These are phyloP conservation scores for Melampsora americana DNA, from an alignment of 1,284 basidiomycete species.

Conservation along the genomic window DNA sequence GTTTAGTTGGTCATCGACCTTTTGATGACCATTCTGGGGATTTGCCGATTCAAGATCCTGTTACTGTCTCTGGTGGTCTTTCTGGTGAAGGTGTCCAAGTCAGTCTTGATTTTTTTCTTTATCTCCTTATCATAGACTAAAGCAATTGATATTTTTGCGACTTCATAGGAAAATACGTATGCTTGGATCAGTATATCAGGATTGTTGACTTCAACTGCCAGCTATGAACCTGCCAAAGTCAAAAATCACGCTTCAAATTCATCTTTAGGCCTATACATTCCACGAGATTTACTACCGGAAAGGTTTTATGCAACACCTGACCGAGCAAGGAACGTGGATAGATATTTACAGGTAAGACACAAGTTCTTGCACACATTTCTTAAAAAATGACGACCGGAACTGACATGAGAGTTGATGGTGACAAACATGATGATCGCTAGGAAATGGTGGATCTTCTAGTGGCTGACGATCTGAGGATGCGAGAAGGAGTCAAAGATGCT, in stretches of 20 bases:
- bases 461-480: slow-evolving; percentile 63
- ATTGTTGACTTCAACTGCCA: slow-evolving; percentile 37
- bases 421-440: slow-evolving; percentile 47
- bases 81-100: slow-evolving; percentile 40
- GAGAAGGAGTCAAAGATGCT: slow-evolving; percentile 74
- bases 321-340: slow-evolving; percentile 42
- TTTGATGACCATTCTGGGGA: slow-evolving; percentile 40
- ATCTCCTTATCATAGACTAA: not conserved
- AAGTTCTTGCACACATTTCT: too few species aligned
- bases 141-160: not conserved
- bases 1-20: slow-evolving; percentile 38
- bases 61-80: slow-evolving; percentile 12
- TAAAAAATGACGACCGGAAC: too few species aligned
- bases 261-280: slow-evolving; percentile 31
- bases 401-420: too few species aligned
- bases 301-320: slow-evolving; percentile 41
- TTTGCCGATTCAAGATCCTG: slow-evolving; percentile 10
- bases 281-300: slow-evolving; percentile 35
- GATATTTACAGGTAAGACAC: slow-evolving; percentile 34
- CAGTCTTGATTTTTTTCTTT: not conserved
- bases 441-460: slow-evolving; percentile 70
- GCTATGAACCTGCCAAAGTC: slow-evolving; percentile 13
- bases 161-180: slow-evolving; percentile 39
- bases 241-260: slow-evolving; percentile 1
- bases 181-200: slow-evolving; percentile 44